Conservation (phyloP, 208 protist genomes). For the Wallacemonas sp. region DNA sequence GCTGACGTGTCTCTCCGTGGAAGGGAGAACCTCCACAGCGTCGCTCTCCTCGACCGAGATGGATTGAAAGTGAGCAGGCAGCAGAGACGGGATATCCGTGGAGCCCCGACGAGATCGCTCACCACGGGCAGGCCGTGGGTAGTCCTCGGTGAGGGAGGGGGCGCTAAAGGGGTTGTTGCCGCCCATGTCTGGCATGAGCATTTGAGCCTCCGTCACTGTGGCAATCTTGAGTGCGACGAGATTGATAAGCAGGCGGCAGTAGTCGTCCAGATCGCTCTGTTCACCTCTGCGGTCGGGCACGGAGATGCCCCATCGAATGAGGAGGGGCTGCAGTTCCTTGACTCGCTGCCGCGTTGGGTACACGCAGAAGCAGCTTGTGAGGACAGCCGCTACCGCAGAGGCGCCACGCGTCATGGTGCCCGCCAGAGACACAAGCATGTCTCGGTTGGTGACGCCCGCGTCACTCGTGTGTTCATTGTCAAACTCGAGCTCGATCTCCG, state of each 20-base stretch:
- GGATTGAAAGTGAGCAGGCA: too few species aligned
- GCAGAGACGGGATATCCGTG: too few species aligned
- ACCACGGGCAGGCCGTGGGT: too few species aligned
- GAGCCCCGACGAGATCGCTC: too few species aligned
- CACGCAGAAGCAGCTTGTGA: slow-evolving; percentile 14
- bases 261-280: slow-evolving; percentile 9
- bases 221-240: slow-evolving; percentile 13
- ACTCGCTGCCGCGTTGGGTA: slow-evolving; percentile 8
- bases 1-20: background rate
- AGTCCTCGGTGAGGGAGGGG: too few species aligned
- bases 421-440: background rate
- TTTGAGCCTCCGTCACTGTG: slow-evolving; percentile 10
- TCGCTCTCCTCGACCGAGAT: background rate
- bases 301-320: slow-evolving; percentile 8
- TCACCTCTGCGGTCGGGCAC: background rate
- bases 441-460: background rate
- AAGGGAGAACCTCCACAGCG: background rate
- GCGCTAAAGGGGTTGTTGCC: background rate
- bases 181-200: slow-evolving; percentile 1
- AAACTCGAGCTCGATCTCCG: slow-evolving; percentile 13
- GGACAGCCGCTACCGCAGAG: background rate
- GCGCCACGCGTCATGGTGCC: slow-evolving; percentile 10
- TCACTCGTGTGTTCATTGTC: slow-evolving; percentile 2
- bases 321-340: slow-evolving; percentile 12
- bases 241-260: slow-evolving; percentile 10